These are phyloP conservation scores for Angomonas deanei DNA, from an alignment of 208 protist species.

Conservation along the genomic window DNA sequence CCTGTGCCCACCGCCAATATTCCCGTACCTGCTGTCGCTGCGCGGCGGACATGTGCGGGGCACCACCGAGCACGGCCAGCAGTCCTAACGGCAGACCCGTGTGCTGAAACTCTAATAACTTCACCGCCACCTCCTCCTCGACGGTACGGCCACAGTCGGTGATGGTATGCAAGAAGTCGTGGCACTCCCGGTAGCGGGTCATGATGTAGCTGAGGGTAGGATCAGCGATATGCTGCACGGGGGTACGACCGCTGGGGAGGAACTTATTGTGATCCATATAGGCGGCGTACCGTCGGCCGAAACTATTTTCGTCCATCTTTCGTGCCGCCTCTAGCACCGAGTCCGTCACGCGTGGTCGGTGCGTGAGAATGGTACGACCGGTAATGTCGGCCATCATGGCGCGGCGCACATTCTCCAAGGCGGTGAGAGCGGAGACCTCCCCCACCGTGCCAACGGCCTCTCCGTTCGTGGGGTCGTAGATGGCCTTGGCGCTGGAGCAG, in stretches of 20 bases:
- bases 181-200: conserved; percentile 81
- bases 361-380: conserved; percentile 56
- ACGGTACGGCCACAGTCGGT: conserved; percentile 65
- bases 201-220: conserved; percentile 77
- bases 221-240: conserved; percentile 60
- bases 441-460: conserved; percentile 64
- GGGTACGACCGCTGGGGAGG: conserved; percentile 53
- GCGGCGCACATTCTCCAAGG: conserved; percentile 63
- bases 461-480: conserved; percentile 56
- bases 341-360: conserved; percentile 50
- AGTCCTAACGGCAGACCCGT: conserved; percentile 75
- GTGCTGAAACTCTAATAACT: conserved; percentile 78
- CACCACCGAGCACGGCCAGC: conserved; percentile 58
- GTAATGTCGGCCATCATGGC: conserved; percentile 72
- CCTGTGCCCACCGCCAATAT: conserved; percentile 54
- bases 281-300: conserved; percentile 66
- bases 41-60: conserved; percentile 35
- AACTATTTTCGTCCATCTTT: conserved; percentile 39
- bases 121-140: conserved; percentile 82
- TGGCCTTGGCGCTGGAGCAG: conserved; percentile 44
- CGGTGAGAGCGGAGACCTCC: conserved; percentile 55
- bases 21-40: conserved; percentile 39
- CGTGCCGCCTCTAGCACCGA: conserved; percentile 46
- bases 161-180: conserved; percentile 77
- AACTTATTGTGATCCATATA: conserved; percentile 84